These are phyloP conservation scores for Trebouxiophyceae sp. DNA, from an alignment of 163 green algal genomes.

Conservation along the genomic window DNA sequence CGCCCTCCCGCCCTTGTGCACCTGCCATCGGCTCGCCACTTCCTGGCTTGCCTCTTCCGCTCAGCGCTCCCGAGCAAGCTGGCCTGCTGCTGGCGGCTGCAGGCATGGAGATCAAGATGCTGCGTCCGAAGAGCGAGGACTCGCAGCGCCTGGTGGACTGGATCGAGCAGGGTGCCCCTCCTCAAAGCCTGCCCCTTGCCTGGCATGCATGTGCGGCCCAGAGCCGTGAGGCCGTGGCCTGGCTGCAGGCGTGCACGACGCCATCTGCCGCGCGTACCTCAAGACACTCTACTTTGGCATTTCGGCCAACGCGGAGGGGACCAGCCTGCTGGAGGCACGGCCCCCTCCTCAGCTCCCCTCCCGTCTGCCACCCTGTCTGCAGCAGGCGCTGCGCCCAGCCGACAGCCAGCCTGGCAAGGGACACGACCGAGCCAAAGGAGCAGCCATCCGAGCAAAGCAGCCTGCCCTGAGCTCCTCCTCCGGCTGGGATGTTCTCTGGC, in stretches of 20 bases:
- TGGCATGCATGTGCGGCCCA: background rate
- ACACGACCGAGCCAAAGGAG: too few species aligned
- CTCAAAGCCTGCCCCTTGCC: background rate
- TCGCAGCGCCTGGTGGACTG: slow-evolving; percentile 64
- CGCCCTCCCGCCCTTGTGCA: background rate
- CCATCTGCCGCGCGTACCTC: slow-evolving; percentile 68
- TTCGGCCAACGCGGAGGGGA: slow-evolving; percentile 47
- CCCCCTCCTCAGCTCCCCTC: too few species aligned
- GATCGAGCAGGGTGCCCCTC: slow-evolving; percentile 57
- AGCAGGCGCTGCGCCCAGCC: too few species aligned
- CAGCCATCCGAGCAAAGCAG: too few species aligned
- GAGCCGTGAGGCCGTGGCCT: background rate
- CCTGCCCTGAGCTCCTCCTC: too few species aligned
- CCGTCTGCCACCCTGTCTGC: too few species aligned
- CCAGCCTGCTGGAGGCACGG: slow-evolving; percentile 71
- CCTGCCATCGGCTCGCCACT: background rate
- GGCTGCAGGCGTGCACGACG: slow-evolving; percentile 65
- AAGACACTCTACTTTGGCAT: slow-evolving; percentile 80
- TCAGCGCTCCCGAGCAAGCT: background rate
- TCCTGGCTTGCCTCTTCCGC: background rate
- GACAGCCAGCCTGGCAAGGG: too few species aligned
- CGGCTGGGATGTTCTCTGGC: too few species aligned
- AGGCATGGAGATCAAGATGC: slow-evolving; percentile 77
- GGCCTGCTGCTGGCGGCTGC: background rate
- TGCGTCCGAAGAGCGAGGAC: slow-evolving; percentile 45